Percentiles rank a stretch among this genome's conserved stretches.
phyloP scores from a whole-genome alignment of 331 rosid species.

The Quercus phellos region DNA sequence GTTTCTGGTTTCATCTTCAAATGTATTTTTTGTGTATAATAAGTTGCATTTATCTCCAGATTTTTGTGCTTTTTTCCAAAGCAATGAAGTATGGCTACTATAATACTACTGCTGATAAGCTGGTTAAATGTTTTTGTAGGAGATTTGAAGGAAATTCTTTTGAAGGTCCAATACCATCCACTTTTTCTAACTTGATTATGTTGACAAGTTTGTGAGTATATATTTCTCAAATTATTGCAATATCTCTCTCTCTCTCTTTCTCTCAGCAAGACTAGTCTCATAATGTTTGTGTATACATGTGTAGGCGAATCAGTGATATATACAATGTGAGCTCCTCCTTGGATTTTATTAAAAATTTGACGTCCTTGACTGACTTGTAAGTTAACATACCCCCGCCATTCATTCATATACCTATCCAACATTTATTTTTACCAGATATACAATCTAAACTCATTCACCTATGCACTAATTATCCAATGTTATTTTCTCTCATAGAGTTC shows the following conservation, averaged over 20 bases:
- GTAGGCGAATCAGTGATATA: background rate
- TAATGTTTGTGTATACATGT: background rate
- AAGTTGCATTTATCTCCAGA: too few species aligned
- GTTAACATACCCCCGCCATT: background rate
- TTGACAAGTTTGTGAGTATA: background rate
- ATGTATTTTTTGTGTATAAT: background rate
- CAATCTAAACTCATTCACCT: too few species aligned
- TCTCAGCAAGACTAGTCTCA: background rate
- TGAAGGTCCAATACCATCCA: constrained; percentile 1
- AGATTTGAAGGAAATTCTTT: background rate
- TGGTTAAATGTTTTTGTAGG: background rate
- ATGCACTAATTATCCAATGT: background rate
- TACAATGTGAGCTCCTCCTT: background rate
- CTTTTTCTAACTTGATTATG: background rate
- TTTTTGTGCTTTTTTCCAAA: too few species aligned
- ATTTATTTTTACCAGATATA: too few species aligned
- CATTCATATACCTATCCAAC: too few species aligned
- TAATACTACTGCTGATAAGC: background rate
- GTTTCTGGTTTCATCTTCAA: background rate
- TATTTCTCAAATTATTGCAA: background rate
- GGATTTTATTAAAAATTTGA: background rate
- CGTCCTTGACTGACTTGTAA: background rate
- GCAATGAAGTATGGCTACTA: too few species aligned
- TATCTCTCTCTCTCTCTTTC: background rate
- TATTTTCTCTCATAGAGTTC: background rate